Evolutionary conservation across 306 rosid genomes (phyloP).

Genomic region (Dryas octopetala): DNA sequence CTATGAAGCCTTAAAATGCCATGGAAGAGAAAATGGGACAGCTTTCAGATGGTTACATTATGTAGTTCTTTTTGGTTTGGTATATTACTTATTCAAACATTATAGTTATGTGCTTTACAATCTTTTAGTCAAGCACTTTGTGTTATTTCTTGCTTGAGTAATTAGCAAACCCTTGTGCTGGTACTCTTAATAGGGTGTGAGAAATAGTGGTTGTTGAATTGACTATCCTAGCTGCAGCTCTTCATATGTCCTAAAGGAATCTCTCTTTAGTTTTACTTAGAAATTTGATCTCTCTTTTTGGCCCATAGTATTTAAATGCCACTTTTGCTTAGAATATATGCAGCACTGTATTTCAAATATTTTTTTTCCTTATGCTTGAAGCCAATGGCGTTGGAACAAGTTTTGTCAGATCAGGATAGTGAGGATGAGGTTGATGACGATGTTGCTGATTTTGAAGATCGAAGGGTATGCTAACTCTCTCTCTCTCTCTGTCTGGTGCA

Average conservation of each 20-base stretch:
- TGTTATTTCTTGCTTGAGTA: neutral
- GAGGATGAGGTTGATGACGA: slow-evolving; percentile 88
- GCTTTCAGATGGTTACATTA: neutral
- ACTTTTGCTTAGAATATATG: neutral
- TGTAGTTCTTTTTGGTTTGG: neutral
- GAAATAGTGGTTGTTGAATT: slow-evolving; percentile 1
- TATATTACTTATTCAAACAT: neutral
- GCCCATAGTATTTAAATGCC: neutral
- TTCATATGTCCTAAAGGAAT: neutral
- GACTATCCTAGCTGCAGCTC: neutral
- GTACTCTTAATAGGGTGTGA: neutral
- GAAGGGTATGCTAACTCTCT: slow-evolving; percentile 48
- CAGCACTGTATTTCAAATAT: neutral
- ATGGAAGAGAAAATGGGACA: neutral
- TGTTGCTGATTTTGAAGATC: slow-evolving; percentile 65
- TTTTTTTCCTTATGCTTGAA: slow-evolving; percentile 38
- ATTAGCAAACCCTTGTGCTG: neutral
- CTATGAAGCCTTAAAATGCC: neutral
- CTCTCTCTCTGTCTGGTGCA: slow-evolving; percentile 12
- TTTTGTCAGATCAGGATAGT: slow-evolving; percentile 61
- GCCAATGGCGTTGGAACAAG: slow-evolving; percentile 78
- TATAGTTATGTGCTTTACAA: neutral
- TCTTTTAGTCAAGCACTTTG: neutral
- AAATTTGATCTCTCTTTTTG: neutral
- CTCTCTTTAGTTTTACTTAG: too few relatives aligned